Conservation (phyloP, 1,284 basidiomycete species). For the Termitomyces sp. region DNA sequence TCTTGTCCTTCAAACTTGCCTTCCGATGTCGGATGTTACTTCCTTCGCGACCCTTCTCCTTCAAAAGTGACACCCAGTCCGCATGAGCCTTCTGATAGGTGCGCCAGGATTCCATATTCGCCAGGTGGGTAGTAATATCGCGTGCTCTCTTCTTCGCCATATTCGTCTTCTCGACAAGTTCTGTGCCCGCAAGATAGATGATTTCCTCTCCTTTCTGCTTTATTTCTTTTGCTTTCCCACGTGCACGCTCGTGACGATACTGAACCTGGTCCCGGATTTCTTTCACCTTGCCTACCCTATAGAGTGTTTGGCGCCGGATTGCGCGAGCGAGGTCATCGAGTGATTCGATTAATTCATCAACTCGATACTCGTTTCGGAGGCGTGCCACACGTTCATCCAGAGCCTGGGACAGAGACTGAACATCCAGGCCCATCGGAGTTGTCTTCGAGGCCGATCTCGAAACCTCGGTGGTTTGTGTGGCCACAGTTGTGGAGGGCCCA, state of each 20-base stretch:
- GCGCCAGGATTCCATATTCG: constrained; percentile 30
- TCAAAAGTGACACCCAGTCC: constrained; percentile 30
- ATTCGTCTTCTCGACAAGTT: constrained; percentile 39
- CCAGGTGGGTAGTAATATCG: constrained; percentile 33
- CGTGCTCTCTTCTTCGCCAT: constrained; percentile 41
- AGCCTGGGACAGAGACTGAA: constrained; percentile 45
- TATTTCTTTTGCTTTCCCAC: constrained; percentile 51
- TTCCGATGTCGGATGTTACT: constrained; percentile 1
- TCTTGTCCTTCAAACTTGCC: neutral
- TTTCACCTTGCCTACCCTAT: constrained; percentile 33
- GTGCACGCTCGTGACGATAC: constrained; percentile 51
- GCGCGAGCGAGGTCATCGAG: constrained; percentile 53
- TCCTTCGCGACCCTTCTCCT: constrained; percentile 16
- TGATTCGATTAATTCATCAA: constrained; percentile 41
- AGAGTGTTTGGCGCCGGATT: constrained; percentile 43
- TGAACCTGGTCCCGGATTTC: constrained; percentile 44
- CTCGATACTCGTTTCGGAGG: constrained; percentile 47
- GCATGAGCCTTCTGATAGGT: constrained; percentile 33
- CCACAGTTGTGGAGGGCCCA: constrained; percentile 18
- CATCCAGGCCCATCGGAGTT: constrained; percentile 37
- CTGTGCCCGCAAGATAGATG: constrained; percentile 10
- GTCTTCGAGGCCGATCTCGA: constrained; percentile 22
- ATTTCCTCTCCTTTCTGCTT: constrained; percentile 27
- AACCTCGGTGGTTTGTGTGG: constrained; percentile 12
- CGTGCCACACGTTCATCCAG: constrained; percentile 42